Percentiles rank a stretch among this genome's conserved stretches.
These are phyloP conservation scores for Aspergillus affinis DNA, from an alignment of 495 filamentous ascomycete genomes.

Conservation along the genomic window DNA sequence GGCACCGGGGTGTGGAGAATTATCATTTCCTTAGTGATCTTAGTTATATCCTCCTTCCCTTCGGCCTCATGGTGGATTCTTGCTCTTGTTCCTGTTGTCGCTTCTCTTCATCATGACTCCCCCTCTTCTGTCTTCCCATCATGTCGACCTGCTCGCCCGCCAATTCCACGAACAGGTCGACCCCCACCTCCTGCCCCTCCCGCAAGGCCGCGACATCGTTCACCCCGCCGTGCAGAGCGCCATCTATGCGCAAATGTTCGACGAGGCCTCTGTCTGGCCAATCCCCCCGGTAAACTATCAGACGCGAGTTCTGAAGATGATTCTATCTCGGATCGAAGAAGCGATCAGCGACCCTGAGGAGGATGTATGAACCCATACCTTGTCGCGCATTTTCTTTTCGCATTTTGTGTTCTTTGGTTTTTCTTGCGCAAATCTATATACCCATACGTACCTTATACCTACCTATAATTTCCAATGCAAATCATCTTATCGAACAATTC, in stretches of 20 bases:
- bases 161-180: slow-evolving; percentile 70
- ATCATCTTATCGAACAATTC: not conserved
- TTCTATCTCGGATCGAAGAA: slow-evolving; percentile 64
- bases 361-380: slow-evolving; percentile 63
- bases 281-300: slow-evolving; percentile 67
- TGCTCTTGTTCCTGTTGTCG: too few relatives aligned
- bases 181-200: slow-evolving; percentile 55
- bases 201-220: slow-evolving; percentile 51
- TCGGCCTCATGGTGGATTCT: too few relatives aligned
- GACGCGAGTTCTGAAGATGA: slow-evolving; percentile 67
- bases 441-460: not conserved
- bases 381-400: slow-evolving; percentile 3
- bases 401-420: too few relatives aligned
- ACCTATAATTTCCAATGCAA: not conserved
- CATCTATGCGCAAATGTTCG: slow-evolving; percentile 65
- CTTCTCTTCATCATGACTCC: not conserved
- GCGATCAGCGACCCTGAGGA: slow-evolving; percentile 73
- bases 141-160: slow-evolving; percentile 30
- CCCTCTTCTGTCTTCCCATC: not conserved
- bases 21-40: too few relatives aligned
- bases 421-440: too few relatives aligned
- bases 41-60: too few relatives aligned
- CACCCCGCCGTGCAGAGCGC: slow-evolving; percentile 55
- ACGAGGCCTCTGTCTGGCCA: slow-evolving; percentile 47
- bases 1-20: not conserved